These are phyloP conservation scores for Puccinia hordei DNA, from an alignment of 1,284 basidiomycete genomes.

Conservation along the genomic window DNA sequence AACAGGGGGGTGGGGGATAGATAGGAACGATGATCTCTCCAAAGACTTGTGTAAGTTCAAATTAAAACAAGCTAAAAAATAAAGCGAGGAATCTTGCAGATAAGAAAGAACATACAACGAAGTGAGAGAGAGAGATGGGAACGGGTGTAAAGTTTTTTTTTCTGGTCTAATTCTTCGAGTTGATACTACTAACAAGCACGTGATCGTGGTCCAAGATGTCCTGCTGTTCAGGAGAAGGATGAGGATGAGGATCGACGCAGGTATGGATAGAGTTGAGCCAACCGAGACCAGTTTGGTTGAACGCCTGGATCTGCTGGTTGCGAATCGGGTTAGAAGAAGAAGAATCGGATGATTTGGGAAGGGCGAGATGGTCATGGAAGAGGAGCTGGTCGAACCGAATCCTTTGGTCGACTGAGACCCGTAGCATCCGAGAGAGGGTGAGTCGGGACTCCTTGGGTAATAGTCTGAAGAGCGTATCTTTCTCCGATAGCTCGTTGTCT, in stretches of 20 bases:
- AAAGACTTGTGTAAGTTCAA: no score
- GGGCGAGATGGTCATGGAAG: background rate
- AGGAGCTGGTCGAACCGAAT: constrained; percentile 21
- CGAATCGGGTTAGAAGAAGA: background rate
- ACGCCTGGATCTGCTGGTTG: constrained; percentile 57
- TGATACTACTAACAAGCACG: constrained; percentile 4
- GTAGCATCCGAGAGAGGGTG: constrained; percentile 22
- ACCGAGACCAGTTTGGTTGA: constrained; percentile 85
- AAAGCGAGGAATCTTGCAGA: no score
- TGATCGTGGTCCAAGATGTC: constrained; percentile 32
- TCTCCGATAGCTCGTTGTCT: background rate
- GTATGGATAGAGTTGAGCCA: constrained; percentile 34
- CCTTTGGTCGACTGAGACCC: background rate
- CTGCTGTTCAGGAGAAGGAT: background rate
- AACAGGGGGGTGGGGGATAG: no score
- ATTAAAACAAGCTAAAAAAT: background rate
- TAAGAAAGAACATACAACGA: no score
- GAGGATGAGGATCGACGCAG: constrained; percentile 15
- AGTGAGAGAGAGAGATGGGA: background rate
- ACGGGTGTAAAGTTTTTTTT: background rate
- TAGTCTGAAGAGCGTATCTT: constrained; percentile 25
- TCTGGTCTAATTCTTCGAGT: background rate
- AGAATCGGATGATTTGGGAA: background rate
- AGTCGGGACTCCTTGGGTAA: constrained; percentile 27
- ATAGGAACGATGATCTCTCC: no score